These are phyloP conservation scores for Elongisporangium undulatum DNA, from an alignment of 352 stramenopile species.

Conservation along the genomic window DNA sequence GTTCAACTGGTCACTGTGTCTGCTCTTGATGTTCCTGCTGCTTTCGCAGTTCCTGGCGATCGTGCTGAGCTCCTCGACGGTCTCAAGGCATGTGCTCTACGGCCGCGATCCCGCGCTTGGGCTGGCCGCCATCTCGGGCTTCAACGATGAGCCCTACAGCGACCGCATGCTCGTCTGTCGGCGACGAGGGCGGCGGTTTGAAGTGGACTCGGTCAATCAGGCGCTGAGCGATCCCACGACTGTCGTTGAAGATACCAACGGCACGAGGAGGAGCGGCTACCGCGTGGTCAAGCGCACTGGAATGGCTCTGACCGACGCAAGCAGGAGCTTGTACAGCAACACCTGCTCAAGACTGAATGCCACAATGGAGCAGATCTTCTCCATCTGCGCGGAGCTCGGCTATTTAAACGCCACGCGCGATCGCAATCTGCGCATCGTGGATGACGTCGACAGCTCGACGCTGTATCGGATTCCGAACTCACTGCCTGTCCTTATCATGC, in stretches of 20 bases:
- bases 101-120: constrained; percentile 10
- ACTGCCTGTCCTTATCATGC: constrained; percentile 28
- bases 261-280: constrained; percentile 1
- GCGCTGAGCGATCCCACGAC: constrained; percentile 10
- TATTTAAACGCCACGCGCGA: constrained; percentile 19
- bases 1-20: constrained; percentile 24
- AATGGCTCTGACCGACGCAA: neutral
- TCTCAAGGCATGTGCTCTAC: constrained; percentile 4
- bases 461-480: constrained; percentile 10
- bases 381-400: constrained; percentile 12
- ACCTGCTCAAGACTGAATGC: constrained; percentile 12
- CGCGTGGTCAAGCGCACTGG: neutral
- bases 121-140: constrained; percentile 14
- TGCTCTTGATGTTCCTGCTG: constrained; percentile 21
- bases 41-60: constrained; percentile 22
- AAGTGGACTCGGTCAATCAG: constrained; percentile 14
- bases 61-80: constrained; percentile 21
- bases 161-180: constrained; percentile 40
- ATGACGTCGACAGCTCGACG: constrained; percentile 6
- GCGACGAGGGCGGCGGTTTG: constrained; percentile 15
- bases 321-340: constrained; percentile 7
- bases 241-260: constrained; percentile 4
- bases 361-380: constrained; percentile 13
- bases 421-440: constrained; percentile 12
- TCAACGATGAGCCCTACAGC: constrained; percentile 43